Evolutionary conservation across 106 monocot species (phyloP).

Genomic region (Amphibolis antarctica): DNA sequence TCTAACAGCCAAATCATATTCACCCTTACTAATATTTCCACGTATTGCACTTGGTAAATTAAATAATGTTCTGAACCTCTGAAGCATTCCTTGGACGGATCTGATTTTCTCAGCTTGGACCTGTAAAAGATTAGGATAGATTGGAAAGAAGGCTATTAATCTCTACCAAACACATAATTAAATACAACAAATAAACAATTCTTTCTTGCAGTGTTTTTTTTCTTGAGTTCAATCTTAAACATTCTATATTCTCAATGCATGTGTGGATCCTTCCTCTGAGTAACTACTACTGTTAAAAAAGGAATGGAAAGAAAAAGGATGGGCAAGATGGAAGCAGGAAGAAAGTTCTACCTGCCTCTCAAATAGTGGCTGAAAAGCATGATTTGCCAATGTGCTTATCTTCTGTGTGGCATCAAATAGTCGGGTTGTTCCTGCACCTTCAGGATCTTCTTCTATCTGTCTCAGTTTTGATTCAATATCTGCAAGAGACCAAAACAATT

Average conservation of each 20-base stretch:
- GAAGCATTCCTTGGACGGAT: conserved; percentile 99
- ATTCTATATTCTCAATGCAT: neutral
- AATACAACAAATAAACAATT: neutral
- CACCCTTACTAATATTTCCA: conserved; percentile 86
- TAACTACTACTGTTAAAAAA: too few relatives aligned
- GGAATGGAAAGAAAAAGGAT: neutral
- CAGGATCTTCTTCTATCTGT: conserved; percentile 98
- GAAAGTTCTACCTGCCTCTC: conserved; percentile 70
- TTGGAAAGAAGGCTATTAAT: neutral
- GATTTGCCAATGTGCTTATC: conserved; percentile 66
- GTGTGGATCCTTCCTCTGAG: neutral
- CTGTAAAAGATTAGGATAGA: conserved; percentile 21
- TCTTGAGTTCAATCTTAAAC: too few relatives aligned
- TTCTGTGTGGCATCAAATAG: conserved; percentile 61
- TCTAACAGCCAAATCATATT: conserved; percentile 97
- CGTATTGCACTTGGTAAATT: conserved; percentile 96
- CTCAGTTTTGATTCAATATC: conserved; percentile 90
- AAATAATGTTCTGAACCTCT: conserved; percentile 89
- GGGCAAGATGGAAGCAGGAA: neutral
- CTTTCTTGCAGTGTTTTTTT: too few relatives aligned
- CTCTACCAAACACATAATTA: neutral
- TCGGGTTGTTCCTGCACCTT: conserved; percentile 83
- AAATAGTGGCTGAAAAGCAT: conserved; percentile 94
- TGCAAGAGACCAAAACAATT: conserved; percentile 16
- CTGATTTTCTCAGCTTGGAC: conserved; percentile 99